Base-by-base conservation (phyloP, 257 asterid genomes). In the Petunia secreta region DNA sequence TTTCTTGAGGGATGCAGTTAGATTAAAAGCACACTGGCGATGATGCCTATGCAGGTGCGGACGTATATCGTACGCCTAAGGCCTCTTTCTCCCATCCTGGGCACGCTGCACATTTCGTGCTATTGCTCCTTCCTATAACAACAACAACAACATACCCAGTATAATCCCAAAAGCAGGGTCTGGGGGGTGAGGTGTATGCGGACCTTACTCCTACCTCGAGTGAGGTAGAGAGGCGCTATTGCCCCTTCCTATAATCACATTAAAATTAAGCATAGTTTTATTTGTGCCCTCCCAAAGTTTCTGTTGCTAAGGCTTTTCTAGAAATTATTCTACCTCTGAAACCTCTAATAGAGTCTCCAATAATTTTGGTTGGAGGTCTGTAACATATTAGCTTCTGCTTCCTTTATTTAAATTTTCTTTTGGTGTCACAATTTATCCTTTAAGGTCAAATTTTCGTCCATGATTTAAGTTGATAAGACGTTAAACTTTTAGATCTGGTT, bases 41-140 rank as follows among this genome's bases (percentile, higher is more conserved):
- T 68, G 75, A 68, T 68, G 75, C 75, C 44, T n/a, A 68, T 43
- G 75, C 16, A n/a, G 75, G 75, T 43, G 55, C 54, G 54, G 44
- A 68, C 68, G 15, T 63, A 10, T 68, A 15, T 63, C 46, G 37
- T 63, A 37, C 69, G 46, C 16, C 25, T 37, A 63, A 4, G 2
- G 39, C 36, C 69, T 63, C 16, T 2, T 63, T 16, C 16, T 8
- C 13, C 46, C 46, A 2, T 63, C 46, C 39, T 59, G 13, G 10
- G 7, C 25, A 9, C 37, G 1, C 37, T 58, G 25, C 53, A 58
- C 15, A 25, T 60, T 59, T 34, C 14, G 11, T 60, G 14, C 43
- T 62, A 9, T 62, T 62, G n/a, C 15, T 62, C 41, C 65, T 6
- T 34, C 43, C n/a, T 62, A 36, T 34, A 62, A 62, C 36, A 40